Evolutionary conservation across 2,329 filamentous ascomycete species (phyloP), one percentile per base, ranked within the genome.

Genomic region (Emericellopsis atlantica): DNA sequence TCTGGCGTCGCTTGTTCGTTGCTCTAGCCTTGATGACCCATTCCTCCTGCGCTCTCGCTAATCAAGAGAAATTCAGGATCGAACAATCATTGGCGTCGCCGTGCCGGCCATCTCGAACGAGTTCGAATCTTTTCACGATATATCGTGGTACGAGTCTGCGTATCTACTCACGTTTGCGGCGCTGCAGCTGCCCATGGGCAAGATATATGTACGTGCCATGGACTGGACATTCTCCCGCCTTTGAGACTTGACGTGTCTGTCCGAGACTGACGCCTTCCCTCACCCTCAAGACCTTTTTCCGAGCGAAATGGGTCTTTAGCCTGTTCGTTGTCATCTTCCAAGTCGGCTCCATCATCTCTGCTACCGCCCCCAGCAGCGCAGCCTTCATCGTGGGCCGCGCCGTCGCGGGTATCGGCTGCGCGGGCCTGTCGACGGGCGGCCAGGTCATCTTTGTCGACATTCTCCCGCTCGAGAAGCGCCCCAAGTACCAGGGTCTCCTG

Each of bases 131-230:
- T 50, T 65, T 2, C 50, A 55, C 7, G 60, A 66, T 41, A 56
- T 67, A 9, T 62, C 62, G 22, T 71, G 68, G 67, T 70, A 70
- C 44, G 65, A 61, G 1, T 56, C 59, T 22, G 61, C 61, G 5
- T 65, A 21, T 21, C 18, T 21, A 21, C 18, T 21, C 18, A 21
- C 18, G 18, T 21, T 21, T 21, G 18, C 18, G 5, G 18, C 18
- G 18, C 18, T 21, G 18, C 18, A 21, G 18, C 18, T 21, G 18
- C 18, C 18, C 18, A 5, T 21, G 18, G 18, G 18, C 18, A 21
- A 21, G 5, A 21, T 21, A 4, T 21, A 21, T 21, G 18, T 21
- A 21, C 18, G 18, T 21, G 5, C 18, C 3, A 21, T 21, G 5
- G 5, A 21, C 4, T 3, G 18, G 18, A 4, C 18, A 21, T 21